Percentiles rank a stretch among this genome's conserved stretches.
Evolutionary conservation across 495 filamentous ascomycete species (phyloP).

Genomic region (Aspergillus saccharolyticus): DNA sequence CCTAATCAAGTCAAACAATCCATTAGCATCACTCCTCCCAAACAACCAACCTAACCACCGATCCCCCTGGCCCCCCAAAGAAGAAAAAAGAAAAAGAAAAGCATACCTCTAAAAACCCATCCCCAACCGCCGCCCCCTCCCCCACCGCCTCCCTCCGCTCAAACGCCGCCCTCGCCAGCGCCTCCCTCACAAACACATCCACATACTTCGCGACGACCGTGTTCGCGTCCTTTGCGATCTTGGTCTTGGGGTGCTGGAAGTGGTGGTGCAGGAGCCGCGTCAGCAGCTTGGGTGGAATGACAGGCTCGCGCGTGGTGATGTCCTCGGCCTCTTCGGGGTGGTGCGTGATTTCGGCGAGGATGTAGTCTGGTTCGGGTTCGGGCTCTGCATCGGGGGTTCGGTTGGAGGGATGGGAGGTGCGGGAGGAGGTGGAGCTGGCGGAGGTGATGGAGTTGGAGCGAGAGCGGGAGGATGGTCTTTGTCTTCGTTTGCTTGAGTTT

Average conservation of each 20-base stretch:
- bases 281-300: constrained; percentile 70
- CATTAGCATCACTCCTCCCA: background rate
- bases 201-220: constrained; percentile 77
- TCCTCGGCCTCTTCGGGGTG: constrained; percentile 21
- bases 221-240: constrained; percentile 77
- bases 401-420: constrained; percentile 19
- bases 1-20: constrained; percentile 26
- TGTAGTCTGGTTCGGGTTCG: constrained; percentile 31
- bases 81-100: background rate
- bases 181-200: constrained; percentile 89
- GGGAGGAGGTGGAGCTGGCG: constrained; percentile 15
- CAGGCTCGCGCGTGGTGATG: constrained; percentile 37
- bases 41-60: background rate
- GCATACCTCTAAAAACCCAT: constrained; percentile 71
- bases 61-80: background rate
- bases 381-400: background rate
- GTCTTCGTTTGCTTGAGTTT: constrained; percentile 2
- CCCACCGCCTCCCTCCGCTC: constrained; percentile 51
- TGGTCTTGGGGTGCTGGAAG: constrained; percentile 64
- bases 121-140: constrained; percentile 30
- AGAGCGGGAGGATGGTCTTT: constrained; percentile 5
- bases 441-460: constrained; percentile 6
- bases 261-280: constrained; percentile 71
- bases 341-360: constrained; percentile 43
- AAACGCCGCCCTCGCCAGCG: constrained; percentile 72